Conservation (phyloP, 176 grass and related monocot genomes). For the Elymus sibiricus region DNA sequence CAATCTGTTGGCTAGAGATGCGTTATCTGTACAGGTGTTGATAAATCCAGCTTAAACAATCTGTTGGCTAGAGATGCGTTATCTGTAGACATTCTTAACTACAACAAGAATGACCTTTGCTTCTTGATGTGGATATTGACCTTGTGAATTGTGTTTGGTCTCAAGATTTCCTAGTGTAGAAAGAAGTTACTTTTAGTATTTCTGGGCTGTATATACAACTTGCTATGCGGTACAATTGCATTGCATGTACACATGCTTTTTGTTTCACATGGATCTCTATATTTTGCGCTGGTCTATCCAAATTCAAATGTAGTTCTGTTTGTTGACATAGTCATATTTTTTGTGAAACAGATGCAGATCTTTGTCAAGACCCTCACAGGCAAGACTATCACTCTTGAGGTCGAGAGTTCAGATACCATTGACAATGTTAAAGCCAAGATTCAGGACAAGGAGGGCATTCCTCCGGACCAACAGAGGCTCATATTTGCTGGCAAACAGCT, state of each 20-base stretch:
- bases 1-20: background rate
- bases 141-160: background rate
- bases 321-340: background rate
- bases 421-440: constrained; percentile 78
- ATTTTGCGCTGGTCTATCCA: background rate
- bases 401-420: constrained; percentile 50
- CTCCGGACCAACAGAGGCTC: constrained; percentile 51
- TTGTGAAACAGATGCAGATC: constrained; percentile 38
- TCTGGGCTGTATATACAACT: background rate
- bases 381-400: constrained; percentile 52
- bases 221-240: background rate
- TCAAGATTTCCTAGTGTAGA: background rate
- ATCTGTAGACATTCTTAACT: background rate
- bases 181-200: background rate
- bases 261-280: background rate
- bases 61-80: background rate
- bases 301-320: background rate
- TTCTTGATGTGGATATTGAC: background rate
- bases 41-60: background rate
- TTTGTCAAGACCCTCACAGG: constrained; percentile 59
- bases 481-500: constrained; percentile 71
- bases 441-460: constrained; percentile 78
- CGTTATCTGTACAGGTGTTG: background rate
- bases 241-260: background rate
- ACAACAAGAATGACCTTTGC: background rate